Conservation (phyloP, 441 rosid genomes). For the Macaranga tanarius region DNA sequence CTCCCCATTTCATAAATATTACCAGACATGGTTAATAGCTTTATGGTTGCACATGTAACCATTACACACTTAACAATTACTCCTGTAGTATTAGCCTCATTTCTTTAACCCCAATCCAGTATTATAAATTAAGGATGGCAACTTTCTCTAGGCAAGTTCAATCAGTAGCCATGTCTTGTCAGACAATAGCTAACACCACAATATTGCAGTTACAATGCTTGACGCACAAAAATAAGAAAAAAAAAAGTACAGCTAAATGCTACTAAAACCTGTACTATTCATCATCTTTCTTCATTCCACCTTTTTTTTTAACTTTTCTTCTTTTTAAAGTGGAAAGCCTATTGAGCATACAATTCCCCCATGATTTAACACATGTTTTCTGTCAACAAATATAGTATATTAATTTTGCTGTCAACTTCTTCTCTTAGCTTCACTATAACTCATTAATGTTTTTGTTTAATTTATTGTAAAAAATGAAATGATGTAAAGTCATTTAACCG, state of each 20-base stretch:
- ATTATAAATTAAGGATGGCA: not conserved
- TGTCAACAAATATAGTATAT: not conserved
- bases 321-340: not conserved
- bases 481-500: not conserved
- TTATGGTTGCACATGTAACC: too few relatives aligned
- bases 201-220: not conserved
- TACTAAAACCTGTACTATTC: not conserved
- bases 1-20: too few relatives aligned
- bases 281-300: not conserved
- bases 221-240: not conserved
- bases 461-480: not conserved
- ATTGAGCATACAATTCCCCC: not conserved
- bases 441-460: not conserved
- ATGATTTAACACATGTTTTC: conserved; percentile 1
- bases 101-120: not conserved
- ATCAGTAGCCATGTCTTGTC: not conserved
- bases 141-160: not conserved
- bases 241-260: not conserved
- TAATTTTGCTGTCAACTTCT: not conserved
- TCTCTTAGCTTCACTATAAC: too few relatives aligned
- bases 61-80: too few relatives aligned
- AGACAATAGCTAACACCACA: not conserved
- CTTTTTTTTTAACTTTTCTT: not conserved
- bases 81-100: too few relatives aligned
- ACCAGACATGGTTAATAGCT: too few relatives aligned